phyloP scores from a whole-genome alignment of 768 basidiomycete genomes.

The Boletus reticuloceps region DNA sequence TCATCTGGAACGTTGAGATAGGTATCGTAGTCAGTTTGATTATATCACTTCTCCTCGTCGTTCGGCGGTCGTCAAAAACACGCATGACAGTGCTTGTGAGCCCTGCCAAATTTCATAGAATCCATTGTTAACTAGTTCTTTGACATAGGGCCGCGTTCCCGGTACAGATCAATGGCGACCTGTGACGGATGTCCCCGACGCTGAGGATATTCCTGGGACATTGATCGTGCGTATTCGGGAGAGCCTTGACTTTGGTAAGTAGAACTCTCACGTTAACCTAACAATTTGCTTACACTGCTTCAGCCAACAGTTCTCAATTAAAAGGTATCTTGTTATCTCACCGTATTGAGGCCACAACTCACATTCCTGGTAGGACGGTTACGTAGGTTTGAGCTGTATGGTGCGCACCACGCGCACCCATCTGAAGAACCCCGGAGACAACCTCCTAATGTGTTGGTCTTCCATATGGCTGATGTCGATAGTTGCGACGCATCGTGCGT shows the following conservation, averaged over 20 bases:
- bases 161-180: conserved; percentile 90
- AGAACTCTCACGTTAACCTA: neutral
- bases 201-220: conserved; percentile 76
- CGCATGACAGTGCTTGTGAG: conserved; percentile 86
- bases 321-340: conserved; percentile 50
- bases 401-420: conserved; percentile 75
- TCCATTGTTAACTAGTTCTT: neutral
- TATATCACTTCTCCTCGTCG: conserved; percentile 84
- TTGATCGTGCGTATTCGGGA: conserved; percentile 90
- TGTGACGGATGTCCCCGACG: conserved; percentile 83
- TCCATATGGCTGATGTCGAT: conserved; percentile 93
- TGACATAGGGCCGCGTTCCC: conserved; percentile 73
- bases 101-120: neutral
- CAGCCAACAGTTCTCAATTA: conserved; percentile 92
- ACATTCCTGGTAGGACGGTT: conserved; percentile 56
- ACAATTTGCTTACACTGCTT: conserved; percentile 1
- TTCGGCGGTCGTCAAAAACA: conserved; percentile 83
- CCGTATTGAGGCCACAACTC: neutral
- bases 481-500: conserved; percentile 87
- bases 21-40: conserved; percentile 89
- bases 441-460: conserved; percentile 75
- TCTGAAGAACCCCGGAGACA: conserved; percentile 81
- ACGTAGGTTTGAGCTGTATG: conserved; percentile 86
- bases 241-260: conserved; percentile 83
- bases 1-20: conserved; percentile 89